These are phyloP conservation scores for Aphanocladium album DNA, from an alignment of 2,329 filamentous ascomycete genomes.

Conservation along the genomic window DNA sequence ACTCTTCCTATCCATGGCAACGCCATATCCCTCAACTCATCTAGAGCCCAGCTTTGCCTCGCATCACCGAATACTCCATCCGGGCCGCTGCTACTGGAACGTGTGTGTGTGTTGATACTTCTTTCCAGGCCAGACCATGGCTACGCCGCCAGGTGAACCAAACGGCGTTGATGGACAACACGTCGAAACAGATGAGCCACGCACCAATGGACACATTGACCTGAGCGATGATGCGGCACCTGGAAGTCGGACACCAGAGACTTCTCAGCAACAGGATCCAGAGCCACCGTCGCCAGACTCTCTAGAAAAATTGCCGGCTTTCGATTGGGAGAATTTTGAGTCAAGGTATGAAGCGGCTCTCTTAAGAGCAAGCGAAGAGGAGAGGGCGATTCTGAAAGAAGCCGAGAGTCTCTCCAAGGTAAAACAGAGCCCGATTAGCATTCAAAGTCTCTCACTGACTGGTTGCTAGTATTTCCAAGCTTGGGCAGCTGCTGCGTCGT, in stretches of 20 bases:
- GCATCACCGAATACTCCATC: not conserved
- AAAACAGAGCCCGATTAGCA: slow-evolving; percentile 16
- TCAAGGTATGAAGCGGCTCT: slow-evolving; percentile 63
- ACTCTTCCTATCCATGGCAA: not conserved
- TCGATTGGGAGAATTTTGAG: slow-evolving; percentile 77
- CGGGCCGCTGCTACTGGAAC: not conserved
- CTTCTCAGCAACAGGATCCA: not conserved
- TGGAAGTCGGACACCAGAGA: not conserved
- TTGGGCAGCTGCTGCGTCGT: slow-evolving; percentile 70
- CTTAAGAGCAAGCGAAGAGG: slow-evolving; percentile 54
- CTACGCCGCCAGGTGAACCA: not conserved
- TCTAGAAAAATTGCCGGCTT: slow-evolving; percentile 29
- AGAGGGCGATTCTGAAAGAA: slow-evolving; percentile 61
- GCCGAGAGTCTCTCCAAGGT: slow-evolving; percentile 64
- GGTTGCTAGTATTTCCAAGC: slow-evolving; percentile 63
- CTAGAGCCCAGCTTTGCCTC: not conserved
- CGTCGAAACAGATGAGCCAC: not conserved
- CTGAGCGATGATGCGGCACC: not conserved
- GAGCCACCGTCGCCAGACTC: slow-evolving; percentile 2
- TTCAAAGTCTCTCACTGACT: not conserved
- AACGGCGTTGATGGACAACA: slow-evolving; percentile 2
- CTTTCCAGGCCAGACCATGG: not conserved
- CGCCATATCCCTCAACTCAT: not conserved
- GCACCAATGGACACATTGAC: slow-evolving; percentile 2
- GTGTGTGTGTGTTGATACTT: not conserved